A percentile compares a stretch with the other conserved stretches of the same genome.
Conservation (phyloP, 345 rosid species). For the Fremontodendron californicum region DNA sequence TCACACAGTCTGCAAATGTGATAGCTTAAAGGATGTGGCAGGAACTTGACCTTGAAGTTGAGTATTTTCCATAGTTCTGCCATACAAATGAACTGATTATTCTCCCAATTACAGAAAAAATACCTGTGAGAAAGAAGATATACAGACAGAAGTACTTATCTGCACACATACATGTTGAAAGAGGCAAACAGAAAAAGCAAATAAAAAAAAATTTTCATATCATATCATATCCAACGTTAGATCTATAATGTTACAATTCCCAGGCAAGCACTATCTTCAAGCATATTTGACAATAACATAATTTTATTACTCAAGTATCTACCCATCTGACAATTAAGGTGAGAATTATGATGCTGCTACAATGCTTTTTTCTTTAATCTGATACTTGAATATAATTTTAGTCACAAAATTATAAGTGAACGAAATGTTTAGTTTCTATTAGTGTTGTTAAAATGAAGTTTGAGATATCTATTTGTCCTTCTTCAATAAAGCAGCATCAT, state of each 20-base stretch:
- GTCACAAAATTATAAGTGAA: not conserved
- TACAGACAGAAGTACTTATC: not conserved
- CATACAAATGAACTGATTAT: not conserved
- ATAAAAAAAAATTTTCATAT: not conserved
- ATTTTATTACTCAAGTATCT: no score
- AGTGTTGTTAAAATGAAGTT: not conserved
- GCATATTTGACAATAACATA: not conserved
- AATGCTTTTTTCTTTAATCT: no score
- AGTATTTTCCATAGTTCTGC: conserved; percentile 62
- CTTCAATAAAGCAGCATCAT: no score
- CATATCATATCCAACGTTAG: not conserved
- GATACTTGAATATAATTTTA: no score
- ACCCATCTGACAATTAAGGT: no score
- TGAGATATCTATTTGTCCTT: not conserved
- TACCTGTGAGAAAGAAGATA: not conserved
- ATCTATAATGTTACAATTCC: not conserved
- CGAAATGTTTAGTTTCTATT: not conserved
- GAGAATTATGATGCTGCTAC: no score
- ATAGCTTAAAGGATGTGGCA: conserved; percentile 40
- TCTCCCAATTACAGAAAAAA: not conserved
- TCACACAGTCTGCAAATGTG: conserved; percentile 65
- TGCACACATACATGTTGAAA: not conserved
- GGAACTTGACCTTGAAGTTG: conserved; percentile 55
- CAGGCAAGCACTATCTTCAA: not conserved
- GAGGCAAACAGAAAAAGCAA: not conserved